phyloP scores from a whole-genome alignment of 331 rosid genomes.

The Telfairia occidentalis region DNA sequence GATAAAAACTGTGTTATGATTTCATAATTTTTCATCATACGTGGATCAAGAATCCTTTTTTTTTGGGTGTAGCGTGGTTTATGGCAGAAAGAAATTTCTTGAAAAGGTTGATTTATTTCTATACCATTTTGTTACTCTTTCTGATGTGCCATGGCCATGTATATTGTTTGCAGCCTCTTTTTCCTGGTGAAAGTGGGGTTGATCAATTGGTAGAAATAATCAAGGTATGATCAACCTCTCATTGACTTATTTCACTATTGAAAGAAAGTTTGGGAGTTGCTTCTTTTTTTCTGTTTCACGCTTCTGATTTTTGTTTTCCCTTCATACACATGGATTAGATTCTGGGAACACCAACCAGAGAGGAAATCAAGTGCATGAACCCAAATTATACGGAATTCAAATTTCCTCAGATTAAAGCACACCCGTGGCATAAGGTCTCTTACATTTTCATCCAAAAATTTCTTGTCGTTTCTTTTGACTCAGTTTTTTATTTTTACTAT shows the following conservation, averaged over 20 bases:
- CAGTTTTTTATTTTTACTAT: background rate
- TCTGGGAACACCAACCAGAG: slow-evolving; percentile 84
- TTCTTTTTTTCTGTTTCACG: slow-evolving; percentile 2
- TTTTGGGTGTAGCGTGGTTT: background rate
- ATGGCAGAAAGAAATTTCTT: background rate
- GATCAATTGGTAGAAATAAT: slow-evolving; percentile 95
- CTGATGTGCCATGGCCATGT: slow-evolving; percentile 14
- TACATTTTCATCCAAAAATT: background rate
- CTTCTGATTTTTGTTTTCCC: slow-evolving; percentile 2
- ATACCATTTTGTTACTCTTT: background rate
- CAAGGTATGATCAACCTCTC: slow-evolving; percentile 34
- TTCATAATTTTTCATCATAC: background rate
- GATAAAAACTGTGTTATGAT: background rate
- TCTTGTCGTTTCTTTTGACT: background rate
- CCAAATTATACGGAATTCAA: slow-evolving; percentile 75
- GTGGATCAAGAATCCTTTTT: background rate
- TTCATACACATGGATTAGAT: slow-evolving; percentile 27
- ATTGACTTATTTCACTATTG: background rate
- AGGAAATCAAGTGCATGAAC: slow-evolving; percentile 92
- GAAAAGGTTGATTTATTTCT: background rate
- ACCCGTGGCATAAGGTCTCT: slow-evolving; percentile 89
- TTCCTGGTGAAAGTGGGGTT: slow-evolving; percentile 98
- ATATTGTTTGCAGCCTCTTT: slow-evolving; percentile 63
- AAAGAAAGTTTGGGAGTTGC: background rate
- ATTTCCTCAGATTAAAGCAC: slow-evolving; percentile 89